Percentiles rank a stretch among this genome's conserved stretches.
These are phyloP conservation scores for Gnetum montanum DNA, from an alignment of 75 land plant species.

Conservation along the genomic window DNA sequence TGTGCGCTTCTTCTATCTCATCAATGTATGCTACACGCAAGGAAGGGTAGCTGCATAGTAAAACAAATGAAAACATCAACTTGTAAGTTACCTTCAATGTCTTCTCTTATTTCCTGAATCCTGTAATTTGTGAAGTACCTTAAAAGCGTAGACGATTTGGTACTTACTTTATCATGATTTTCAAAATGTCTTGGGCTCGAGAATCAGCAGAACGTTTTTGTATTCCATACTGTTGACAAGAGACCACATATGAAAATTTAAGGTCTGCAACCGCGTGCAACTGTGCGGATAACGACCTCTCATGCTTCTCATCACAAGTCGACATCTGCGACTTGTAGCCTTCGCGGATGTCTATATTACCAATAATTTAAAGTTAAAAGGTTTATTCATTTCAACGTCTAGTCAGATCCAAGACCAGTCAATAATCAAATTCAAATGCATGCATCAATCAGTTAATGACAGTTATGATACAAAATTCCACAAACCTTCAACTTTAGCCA, in stretches of 20 bases:
- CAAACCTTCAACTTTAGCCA: slow-evolving; percentile 69
- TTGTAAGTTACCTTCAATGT: background rate
- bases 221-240: slow-evolving; percentile 86
- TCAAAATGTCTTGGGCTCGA: slow-evolving; percentile 75
- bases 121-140: slow-evolving; percentile 71
- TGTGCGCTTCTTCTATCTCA: slow-evolving; percentile 58
- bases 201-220: slow-evolving; percentile 74
- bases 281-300: slow-evolving; percentile 76
- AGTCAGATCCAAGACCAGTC: too few relatives aligned
- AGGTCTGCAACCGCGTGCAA: slow-evolving; percentile 91
- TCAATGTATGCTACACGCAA: slow-evolving; percentile 94
- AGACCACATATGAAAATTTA: slow-evolving; percentile 98
- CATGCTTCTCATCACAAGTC: slow-evolving; percentile 30
- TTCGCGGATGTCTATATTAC: slow-evolving; percentile 36
- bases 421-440: too few relatives aligned
- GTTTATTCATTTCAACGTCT: too few relatives aligned
- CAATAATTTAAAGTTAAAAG: too few relatives aligned
- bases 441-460: too few relatives aligned
- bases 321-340: slow-evolving; percentile 49
- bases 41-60: slow-evolving; percentile 61
- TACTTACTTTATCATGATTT: slow-evolving; percentile 78
- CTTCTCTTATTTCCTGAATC: slow-evolving; percentile 67
- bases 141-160: slow-evolving; percentile 17
- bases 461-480: too few relatives aligned
- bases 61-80: background rate